Evolutionary conservation across 2,329 filamentous ascomycete species (phyloP).

Genomic region (Ascomycota sp.): DNA sequence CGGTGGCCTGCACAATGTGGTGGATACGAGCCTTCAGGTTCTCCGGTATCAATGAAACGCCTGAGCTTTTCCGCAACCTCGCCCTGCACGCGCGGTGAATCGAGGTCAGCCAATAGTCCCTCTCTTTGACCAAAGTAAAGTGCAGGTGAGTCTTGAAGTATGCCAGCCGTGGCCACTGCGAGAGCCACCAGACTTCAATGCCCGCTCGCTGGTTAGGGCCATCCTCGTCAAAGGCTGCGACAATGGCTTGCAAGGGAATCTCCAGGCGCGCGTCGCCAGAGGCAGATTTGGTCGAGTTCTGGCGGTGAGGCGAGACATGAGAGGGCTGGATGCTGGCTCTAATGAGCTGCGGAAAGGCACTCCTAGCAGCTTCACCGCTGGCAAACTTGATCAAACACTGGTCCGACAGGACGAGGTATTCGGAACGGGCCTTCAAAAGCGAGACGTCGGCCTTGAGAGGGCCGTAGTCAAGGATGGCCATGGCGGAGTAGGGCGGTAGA

Average conservation of each 20-base stretch:
- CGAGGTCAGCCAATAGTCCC: conserved; percentile 27
- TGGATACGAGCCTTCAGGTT: conserved; percentile 27
- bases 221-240: conserved; percentile 32
- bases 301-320: conserved; percentile 6
- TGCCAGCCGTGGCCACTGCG: conserved; percentile 19
- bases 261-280: conserved; percentile 20
- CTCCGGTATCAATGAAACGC: conserved; percentile 19
- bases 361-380: conserved; percentile 23
- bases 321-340: conserved; percentile 7
- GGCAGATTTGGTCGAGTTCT: conserved; percentile 9
- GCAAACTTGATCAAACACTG: conserved; percentile 29
- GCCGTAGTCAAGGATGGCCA: conserved; percentile 23
- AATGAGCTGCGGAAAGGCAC: conserved; percentile 25
- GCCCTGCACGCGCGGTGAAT: conserved; percentile 22
- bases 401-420: conserved; percentile 31
- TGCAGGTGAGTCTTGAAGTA: conserved; percentile 28
- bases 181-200: conserved; percentile 36
- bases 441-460: conserved; percentile 28
- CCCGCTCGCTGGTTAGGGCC: conserved; percentile 27
- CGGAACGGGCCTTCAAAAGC: conserved; percentile 25
- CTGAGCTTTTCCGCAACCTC: conserved; percentile 14
- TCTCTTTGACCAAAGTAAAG: conserved; percentile 25
- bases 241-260: conserved; percentile 27
- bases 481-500: conserved; percentile 12
- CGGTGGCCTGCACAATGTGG: conserved; percentile 22